Conservation (phyloP, 2,329 filamentous ascomycete genomes). For the Aaosphaeria pasadenensis region DNA sequence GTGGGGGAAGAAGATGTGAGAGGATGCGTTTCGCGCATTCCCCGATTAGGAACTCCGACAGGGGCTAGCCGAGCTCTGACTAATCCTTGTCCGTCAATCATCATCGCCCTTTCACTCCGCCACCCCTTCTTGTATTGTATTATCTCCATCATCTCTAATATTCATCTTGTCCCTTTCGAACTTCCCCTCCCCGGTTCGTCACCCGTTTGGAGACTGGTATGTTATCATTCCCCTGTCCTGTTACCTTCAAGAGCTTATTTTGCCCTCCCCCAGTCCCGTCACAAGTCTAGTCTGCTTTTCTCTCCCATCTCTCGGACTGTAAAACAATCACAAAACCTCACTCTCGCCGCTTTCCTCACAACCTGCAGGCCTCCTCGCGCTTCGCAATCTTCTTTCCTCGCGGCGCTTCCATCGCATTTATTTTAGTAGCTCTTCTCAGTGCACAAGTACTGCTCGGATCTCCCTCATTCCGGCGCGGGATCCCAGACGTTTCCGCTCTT, state of each 20-base stretch:
- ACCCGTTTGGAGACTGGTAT: too few relatives aligned
- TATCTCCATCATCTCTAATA: too few relatives aligned
- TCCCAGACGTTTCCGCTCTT: slow-evolving; percentile 6
- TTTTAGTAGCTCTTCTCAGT: not conserved
- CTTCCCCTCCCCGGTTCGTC: too few relatives aligned
- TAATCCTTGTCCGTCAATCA: too few relatives aligned
- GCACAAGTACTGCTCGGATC: slow-evolving; percentile 16
- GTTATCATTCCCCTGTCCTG: too few relatives aligned
- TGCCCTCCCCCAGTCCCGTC: not conserved
- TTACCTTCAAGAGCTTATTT: not conserved
- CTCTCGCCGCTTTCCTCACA: slow-evolving; percentile 24
- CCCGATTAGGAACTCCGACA: not conserved
- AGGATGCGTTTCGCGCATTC: not conserved
- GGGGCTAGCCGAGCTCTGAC: too few relatives aligned
- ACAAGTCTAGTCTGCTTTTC: slow-evolving; percentile 1
- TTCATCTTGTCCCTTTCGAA: too few relatives aligned
- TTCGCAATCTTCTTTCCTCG: too few relatives aligned
- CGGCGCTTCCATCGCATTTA: slow-evolving; percentile 1
- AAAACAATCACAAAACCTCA: slow-evolving; percentile 34
- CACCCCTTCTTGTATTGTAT: too few relatives aligned
- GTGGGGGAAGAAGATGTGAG: not conserved
- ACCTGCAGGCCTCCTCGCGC: too few relatives aligned
- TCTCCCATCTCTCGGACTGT: slow-evolving; percentile 18
- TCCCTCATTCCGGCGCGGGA: slow-evolving; percentile 26
- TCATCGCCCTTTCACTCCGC: too few relatives aligned